Conservation (phyloP, 345 rosid genomes). For the Moricandia moricandioides region DNA sequence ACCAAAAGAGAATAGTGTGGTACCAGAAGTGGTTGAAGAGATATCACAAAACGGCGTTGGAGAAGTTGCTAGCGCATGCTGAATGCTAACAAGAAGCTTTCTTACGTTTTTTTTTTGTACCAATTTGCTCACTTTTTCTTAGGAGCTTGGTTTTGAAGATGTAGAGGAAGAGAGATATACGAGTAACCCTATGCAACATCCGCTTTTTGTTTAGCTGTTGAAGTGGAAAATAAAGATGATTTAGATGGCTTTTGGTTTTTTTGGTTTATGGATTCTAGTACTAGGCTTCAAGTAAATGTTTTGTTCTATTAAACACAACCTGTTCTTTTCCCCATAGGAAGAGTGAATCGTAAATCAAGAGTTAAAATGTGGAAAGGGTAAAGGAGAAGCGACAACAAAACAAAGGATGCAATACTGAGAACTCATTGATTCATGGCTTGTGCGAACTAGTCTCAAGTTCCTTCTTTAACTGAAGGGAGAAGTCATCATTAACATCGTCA, state of each 20-base stretch:
- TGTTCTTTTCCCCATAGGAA: background rate
- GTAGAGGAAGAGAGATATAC: background rate
- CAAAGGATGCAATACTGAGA: background rate
- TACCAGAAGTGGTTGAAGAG: background rate
- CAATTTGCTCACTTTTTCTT: background rate
- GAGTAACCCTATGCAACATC: background rate
- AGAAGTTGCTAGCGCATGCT: constrained; percentile 13
- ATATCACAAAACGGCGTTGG: constrained; percentile 1
- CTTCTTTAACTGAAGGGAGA: constrained; percentile 81
- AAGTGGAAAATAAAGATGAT: background rate
- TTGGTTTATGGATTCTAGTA: background rate
- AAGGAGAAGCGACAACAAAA: background rate
- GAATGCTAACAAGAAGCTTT: background rate
- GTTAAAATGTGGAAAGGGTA: background rate
- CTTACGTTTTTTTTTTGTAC: background rate
- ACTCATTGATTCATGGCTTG: constrained; percentile 42
- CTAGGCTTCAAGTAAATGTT: no score
- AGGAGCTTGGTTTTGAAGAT: background rate
- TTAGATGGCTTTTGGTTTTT: no score
- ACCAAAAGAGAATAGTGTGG: background rate
- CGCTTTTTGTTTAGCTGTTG: background rate
- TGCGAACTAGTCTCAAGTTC: constrained; percentile 57
- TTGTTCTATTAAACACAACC: no score
- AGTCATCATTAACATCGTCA: constrained; percentile 86
- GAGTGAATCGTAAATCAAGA: background rate